Evolutionary conservation across 805 yeast genomes (phyloP), one percentile per base, ranked within the genome.

Genomic region (Schizosaccharomyces cryophilus): DNA sequence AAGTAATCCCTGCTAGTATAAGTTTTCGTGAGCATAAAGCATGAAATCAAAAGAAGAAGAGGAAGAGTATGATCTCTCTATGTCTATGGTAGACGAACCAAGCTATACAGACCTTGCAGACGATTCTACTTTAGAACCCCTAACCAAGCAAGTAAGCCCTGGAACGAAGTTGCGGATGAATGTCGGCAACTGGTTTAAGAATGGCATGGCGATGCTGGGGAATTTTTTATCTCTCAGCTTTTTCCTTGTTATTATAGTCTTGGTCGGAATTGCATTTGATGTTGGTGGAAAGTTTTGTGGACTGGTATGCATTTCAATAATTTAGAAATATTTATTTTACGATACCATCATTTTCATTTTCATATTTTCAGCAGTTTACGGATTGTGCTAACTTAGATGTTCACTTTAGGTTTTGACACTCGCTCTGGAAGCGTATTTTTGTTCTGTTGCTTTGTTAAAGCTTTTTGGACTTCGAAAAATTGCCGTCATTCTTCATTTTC

Each of bases 211-310:
- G 24, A 29, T 29, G 35, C 19, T 29, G 21, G 56, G 56, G 29
- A 51, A 51, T 51, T 30, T 56, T 29, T 40, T 56, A 9, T 56
- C 47, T n/a, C 60, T 56, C n/a, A n/a, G 30, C 21, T 59, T 59
- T 31, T 59, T 59, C 21, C 31, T 45, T 15, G 26, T 29, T 11
- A 35, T 87, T 13, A 78, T 88, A 35, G 74, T 89, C 38, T 84
- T 96, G 2, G 84, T 93, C 5, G 97, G 97, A 4, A 77, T 93
- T 64, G 85, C 96, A 29, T 93, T 93, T 71, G 95, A 90, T 68
- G 84, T 87, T 47, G 97, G 97, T 9, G 96, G 97, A 1, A 77
- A 83, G 21, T 77, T 80, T 62, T 90, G 97, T 71, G 98, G 98
- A 0, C 73, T 93, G 54, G 63, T 63, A 62, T 19, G 63, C 26